phyloP scores from a whole-genome alignment of 495 filamentous ascomycete genomes.

The Umbilicaria muhlenbergii region DNA sequence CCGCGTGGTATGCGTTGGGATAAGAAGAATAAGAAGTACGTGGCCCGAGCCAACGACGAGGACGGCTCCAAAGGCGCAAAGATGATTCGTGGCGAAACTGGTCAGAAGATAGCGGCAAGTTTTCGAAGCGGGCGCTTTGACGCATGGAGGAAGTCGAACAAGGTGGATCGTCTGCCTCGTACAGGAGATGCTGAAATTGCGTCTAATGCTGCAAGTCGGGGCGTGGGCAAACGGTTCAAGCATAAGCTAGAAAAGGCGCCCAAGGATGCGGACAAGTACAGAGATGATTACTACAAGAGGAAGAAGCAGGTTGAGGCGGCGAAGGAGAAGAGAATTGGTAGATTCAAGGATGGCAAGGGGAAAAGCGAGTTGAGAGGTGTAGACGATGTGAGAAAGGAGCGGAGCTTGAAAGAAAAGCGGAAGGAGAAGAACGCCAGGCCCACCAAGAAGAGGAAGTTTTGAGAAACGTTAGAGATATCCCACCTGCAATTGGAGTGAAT shows the following conservation, averaged over 20 bases:
- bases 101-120: constrained; percentile 84
- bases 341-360: constrained; percentile 48
- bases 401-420: constrained; percentile 57
- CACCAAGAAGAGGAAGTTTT: constrained; percentile 34
- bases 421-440: constrained; percentile 84
- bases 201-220: constrained; percentile 16
- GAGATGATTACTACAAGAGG: constrained; percentile 75
- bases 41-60: constrained; percentile 76
- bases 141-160: constrained; percentile 73
- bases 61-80: constrained; percentile 67
- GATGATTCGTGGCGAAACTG: constrained; percentile 81
- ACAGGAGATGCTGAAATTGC: constrained; percentile 64
- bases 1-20: constrained; percentile 76
- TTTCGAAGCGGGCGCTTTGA: constrained; percentile 93
- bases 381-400: constrained; percentile 71
- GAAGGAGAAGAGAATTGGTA: constrained; percentile 63
- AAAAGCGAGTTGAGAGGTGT: constrained; percentile 66
- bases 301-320: constrained; percentile 84
- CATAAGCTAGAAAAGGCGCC: constrained; percentile 76
- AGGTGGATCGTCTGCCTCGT: constrained; percentile 57
- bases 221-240: constrained; percentile 42
- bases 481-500: too few relatives aligned
- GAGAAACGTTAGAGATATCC: background rate
- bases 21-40: constrained; percentile 92
- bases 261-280: constrained; percentile 78